A percentile compares a stretch with the other conserved stretches of the same genome.
phyloP scores from a whole-genome alignment of 129 eudicot species.

The Smallanthus sonchifolius region DNA sequence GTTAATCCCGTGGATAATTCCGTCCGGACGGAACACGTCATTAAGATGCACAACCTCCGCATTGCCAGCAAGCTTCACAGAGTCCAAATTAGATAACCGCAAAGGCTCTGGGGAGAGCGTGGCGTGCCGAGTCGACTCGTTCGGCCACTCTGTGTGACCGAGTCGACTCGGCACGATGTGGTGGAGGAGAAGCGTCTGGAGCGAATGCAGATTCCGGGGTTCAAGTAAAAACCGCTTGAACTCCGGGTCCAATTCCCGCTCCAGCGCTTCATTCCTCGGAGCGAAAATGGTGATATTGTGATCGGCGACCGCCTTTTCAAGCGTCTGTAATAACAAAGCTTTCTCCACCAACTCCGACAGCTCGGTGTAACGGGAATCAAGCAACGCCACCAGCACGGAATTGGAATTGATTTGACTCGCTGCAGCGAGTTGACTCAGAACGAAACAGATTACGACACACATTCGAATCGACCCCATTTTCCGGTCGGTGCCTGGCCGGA shows the following conservation, averaged over 20 bases:
- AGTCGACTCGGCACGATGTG: slow-evolving; percentile 72
- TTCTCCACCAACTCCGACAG: slow-evolving; percentile 85
- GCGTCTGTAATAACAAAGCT: slow-evolving; percentile 56
- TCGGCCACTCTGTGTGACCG: slow-evolving; percentile 50
- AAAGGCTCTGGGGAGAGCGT: slow-evolving; percentile 37
- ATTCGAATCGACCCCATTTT: slow-evolving; percentile 18
- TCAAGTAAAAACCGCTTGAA: slow-evolving; percentile 76
- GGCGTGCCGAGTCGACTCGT: slow-evolving; percentile 22
- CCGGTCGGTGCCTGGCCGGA: slow-evolving; percentile 26
- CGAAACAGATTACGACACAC: not conserved
- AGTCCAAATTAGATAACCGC: slow-evolving; percentile 13
- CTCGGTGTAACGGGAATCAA: slow-evolving; percentile 62
- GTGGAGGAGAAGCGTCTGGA: slow-evolving; percentile 65
- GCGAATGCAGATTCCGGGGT: slow-evolving; percentile 65
- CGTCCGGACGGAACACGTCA: slow-evolving; percentile 54
- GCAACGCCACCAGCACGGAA: slow-evolving; percentile 48
- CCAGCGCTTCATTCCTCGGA: slow-evolving; percentile 71
- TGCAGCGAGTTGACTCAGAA: slow-evolving; percentile 4
- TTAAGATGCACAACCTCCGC: slow-evolving; percentile 45
- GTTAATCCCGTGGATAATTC: slow-evolving; percentile 46
- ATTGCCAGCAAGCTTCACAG: slow-evolving; percentile 31
- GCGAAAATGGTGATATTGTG: slow-evolving; percentile 90
- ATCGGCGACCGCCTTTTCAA: slow-evolving; percentile 51
- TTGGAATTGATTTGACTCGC: slow-evolving; percentile 39
- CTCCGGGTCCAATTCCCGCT: slow-evolving; percentile 72